Evolutionary conservation across 257 asterid species (phyloP), one percentile per base, ranked within the genome.

Genomic region (Solanum neorickii): DNA sequence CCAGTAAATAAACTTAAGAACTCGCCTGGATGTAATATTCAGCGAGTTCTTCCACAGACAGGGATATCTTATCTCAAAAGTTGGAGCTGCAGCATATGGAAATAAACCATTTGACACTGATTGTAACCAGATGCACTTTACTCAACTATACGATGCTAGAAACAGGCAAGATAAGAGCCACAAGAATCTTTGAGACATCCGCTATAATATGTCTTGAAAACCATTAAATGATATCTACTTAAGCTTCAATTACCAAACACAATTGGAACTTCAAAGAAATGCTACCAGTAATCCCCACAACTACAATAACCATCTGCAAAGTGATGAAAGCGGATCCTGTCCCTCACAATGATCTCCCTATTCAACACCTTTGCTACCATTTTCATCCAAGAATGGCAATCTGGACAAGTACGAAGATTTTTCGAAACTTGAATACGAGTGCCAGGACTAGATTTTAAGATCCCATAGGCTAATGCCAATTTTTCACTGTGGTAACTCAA

Each of bases 301-400:
- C 94, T 87, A 85, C 98, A 94, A 27, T 87, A 82, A 59, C 98
- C 98, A 70, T 89, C 89, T 85, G 90, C 95, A 89, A 96, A 95
- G 59, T 94, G 90, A 90, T 96, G 97, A 90, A 96, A 96, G 4
- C 99, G 94, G 74, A 91, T 87, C 85, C 98, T 91, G 86, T 96
- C 98, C 92, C 98, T 93, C 88, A 94, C 94, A 70, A 68, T 87
- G 87, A 94, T 91, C 11, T 93, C 93, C 91, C 98, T 89, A 37
- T 92, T 91, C 39, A 95, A 87, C 37, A 94, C 87, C 91, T 93
- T 92, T 1, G 98, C 93, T 29, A 92, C 92, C 42, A 94, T 83
- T 86, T 96, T 94, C 90, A 94, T 92, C 98, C 98, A 94, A 74
- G 90, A 65, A 66, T 96, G 98, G 88, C 98, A 96, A 90, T 96